Base-by-base conservation (phyloP, 2,329 filamentous ascomycete species). In the Graphium sp. region DNA sequence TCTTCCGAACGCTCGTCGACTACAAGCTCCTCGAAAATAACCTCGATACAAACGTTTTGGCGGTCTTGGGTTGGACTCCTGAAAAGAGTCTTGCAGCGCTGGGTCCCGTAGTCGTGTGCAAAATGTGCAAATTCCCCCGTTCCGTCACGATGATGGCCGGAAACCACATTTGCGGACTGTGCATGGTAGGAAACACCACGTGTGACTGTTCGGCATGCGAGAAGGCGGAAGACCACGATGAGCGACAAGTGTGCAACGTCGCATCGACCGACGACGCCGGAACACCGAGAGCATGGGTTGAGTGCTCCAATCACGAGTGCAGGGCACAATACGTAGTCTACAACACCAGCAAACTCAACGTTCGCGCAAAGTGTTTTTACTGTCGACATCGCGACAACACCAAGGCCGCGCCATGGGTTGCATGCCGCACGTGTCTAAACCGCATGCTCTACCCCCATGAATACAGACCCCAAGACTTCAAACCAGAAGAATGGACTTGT, bases 261-360 rank as follows among this genome's bases (percentile, higher is more conserved):
- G 46, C 43, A 0, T 32, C 32, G 15, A 37, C 43, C 1, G 45
- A 55, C 31, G 39, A 37, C 21, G 40, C 47, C 22, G 29, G 33
- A 7, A 55, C 52, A 0, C 36, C 39, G 4, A 48, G 43, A 0
- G 45, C 47, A 11, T 66, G 61, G 61, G 56, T 61, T 1, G 60
- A 65, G 39, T 66, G 62, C 37, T 42, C 35, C 21, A 42, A 48
- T n/a, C 32, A 26, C 2, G 39, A 40, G 7, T 66, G 61, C 39
- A 50, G 58, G 8, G 56, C 50, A 2, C 59, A 63, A 39, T 66
- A 65, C 36, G 52, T 64, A 17, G 54, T 64, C 5, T 65, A 66
- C 38, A 49, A 56, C 23, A 38, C 48, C 3, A 41, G 49, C 4
- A 36, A 37, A 2, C 45, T 64, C n/a, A 48, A 45, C 0, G 53